Conservation (phyloP, 2,329 filamentous ascomycete species). For the Aureobasidium sp. region DNA sequence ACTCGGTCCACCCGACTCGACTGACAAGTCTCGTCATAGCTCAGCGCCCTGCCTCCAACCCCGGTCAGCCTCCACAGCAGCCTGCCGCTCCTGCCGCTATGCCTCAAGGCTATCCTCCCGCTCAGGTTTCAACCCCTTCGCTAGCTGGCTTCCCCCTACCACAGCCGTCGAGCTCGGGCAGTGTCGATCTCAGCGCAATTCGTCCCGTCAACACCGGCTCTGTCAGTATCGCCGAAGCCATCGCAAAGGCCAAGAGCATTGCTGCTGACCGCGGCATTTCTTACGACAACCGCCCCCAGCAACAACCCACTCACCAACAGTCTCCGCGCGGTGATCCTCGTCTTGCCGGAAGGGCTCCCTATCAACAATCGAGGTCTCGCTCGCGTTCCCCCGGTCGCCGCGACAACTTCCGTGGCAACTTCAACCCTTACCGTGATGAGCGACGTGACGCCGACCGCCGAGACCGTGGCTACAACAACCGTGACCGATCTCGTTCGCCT, state of each 20-base stretch:
- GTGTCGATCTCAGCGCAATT: constrained; percentile 71
- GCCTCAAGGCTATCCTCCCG: constrained; percentile 38
- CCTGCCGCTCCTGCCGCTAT: constrained; percentile 32
- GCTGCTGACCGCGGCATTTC: constrained; percentile 69
- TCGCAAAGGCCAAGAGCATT: constrained; percentile 76
- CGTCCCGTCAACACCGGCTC: constrained; percentile 73
- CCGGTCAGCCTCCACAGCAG: constrained; percentile 22
- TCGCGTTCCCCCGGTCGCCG: constrained; percentile 67
- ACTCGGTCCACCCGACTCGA: neutral
- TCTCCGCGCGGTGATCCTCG: constrained; percentile 38
- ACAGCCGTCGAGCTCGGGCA: constrained; percentile 66
- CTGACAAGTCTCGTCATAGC: constrained; percentile 29
- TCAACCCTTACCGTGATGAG: constrained; percentile 80
- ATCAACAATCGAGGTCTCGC: constrained; percentile 55
- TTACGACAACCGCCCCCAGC: constrained; percentile 27
- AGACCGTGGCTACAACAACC: constrained; percentile 50
- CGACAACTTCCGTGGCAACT: constrained; percentile 65
- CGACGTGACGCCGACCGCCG: constrained; percentile 61
- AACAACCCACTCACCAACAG: constrained; percentile 22
- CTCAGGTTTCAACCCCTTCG: constrained; percentile 32
- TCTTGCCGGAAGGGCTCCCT: constrained; percentile 47
- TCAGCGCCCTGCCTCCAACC: constrained; percentile 42
- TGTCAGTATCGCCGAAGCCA: constrained; percentile 75
- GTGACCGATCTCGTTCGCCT: constrained; percentile 69
- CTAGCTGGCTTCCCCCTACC: constrained; percentile 48